phyloP scores from a whole-genome alignment of 106 monocot species.

The Platanthera guangdongensis region DNA sequence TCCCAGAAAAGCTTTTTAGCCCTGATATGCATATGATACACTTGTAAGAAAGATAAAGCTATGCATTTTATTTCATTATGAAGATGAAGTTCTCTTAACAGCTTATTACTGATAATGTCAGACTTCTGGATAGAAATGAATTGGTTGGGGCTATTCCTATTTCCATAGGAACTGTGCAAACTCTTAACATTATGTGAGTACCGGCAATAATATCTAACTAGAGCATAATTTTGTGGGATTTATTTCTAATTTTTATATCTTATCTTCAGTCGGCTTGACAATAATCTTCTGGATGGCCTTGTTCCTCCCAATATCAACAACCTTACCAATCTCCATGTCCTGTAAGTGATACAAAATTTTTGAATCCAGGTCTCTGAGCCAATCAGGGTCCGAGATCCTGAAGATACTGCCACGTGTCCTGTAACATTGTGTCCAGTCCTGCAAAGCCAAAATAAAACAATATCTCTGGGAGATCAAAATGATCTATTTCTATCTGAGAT shows the following conservation, averaged over 20 bases:
- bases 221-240: conserved; percentile 3
- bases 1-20: conserved; percentile 44
- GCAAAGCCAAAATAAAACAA: no score
- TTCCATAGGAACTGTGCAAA: conserved; percentile 10
- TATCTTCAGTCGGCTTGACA: conserved; percentile 12
- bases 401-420: no score
- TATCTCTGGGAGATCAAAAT: no score
- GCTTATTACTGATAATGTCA: conserved; percentile 4
- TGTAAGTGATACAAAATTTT: conserved; percentile 5
- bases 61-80: neutral
- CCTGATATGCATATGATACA: conserved; percentile 38
- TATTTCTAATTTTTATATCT: neutral
- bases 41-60: conserved; percentile 28
- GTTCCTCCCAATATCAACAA: conserved; percentile 21
- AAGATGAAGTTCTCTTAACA: conserved; percentile 5
- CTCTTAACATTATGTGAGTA: conserved; percentile 12
- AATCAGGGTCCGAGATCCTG: no score
- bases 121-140: conserved; percentile 18
- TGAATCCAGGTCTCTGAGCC: no score
- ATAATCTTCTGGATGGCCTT: conserved; percentile 7
- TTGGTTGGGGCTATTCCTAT: conserved; percentile 14
- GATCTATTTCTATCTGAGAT: no score
- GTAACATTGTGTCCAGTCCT: no score
- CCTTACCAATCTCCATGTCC: conserved; percentile 11
- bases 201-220: neutral